These are phyloP conservation scores for Exophiala sp. DNA, from an alignment of 2,329 filamentous ascomycete species.

Conservation along the genomic window DNA sequence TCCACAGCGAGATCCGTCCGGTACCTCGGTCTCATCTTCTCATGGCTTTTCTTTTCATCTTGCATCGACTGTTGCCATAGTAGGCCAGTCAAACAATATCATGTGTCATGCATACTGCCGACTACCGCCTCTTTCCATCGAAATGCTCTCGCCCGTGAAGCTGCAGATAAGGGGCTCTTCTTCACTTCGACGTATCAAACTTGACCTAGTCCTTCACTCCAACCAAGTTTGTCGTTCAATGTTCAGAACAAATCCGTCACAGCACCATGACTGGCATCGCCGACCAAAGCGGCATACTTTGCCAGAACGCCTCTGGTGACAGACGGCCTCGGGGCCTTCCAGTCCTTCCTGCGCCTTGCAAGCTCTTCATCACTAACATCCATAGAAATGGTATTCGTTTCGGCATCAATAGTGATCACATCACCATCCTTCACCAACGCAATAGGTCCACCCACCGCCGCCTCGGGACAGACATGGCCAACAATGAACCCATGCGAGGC, in stretches of 20 bases:
- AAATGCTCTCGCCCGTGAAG: too few species aligned
- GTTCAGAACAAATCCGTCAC: slow-evolving; percentile 71
- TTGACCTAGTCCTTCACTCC: too few species aligned
- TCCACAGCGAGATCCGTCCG: too few species aligned
- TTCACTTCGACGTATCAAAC: too few species aligned
- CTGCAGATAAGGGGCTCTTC: too few species aligned
- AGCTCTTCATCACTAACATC: slow-evolving; percentile 68
- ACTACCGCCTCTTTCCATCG: too few species aligned
- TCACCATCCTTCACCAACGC: slow-evolving; percentile 77
- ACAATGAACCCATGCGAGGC: slow-evolving; percentile 91
- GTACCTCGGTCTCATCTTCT: too few species aligned
- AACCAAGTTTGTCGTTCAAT: too few species aligned
- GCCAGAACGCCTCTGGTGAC: slow-evolving; percentile 79
- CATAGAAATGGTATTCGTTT: slow-evolving; percentile 66
- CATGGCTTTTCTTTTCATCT: too few species aligned
- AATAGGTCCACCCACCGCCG: slow-evolving; percentile 81
- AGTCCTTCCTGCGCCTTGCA: slow-evolving; percentile 54
- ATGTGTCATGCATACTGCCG: too few species aligned
- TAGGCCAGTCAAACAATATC: too few species aligned
- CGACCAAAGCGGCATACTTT: slow-evolving; percentile 82
- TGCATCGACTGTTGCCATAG: too few species aligned
- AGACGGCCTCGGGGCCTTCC: slow-evolving; percentile 64
- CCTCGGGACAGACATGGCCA: slow-evolving; percentile 87
- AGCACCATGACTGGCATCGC: slow-evolving; percentile 85
- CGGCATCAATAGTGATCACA: slow-evolving; percentile 76